Evolutionary conservation across 2,329 filamentous ascomycete species (phyloP), one percentile per base, ranked within the genome.

Genomic region (Stachybotrys echinatus): DNA sequence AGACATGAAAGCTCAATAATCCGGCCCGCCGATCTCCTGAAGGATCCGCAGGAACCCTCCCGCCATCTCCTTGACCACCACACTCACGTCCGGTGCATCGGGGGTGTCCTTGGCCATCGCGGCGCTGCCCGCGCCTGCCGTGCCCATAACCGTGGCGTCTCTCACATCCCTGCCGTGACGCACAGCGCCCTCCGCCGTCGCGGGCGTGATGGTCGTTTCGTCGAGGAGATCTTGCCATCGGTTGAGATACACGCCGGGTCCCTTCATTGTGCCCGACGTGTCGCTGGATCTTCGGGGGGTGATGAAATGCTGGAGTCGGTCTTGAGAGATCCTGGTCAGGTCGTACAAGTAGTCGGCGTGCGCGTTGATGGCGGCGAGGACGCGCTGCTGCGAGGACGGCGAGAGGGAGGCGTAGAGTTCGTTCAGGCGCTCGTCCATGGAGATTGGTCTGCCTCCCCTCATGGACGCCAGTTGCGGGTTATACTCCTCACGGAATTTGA

Each of bases 201-300:
- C 75, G 0, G 88, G 86, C 2, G 85, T 87, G 53, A 92, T 83
- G 43, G 76, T 65, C 0, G 88, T 88, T n/a, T 76, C 71, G 61
- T 91, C 84, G 3, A 92, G 72, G 6, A 91, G 71, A 1, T 79
- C 72, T 62, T 90, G 85, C 88, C 88, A 92, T 46, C 83, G 77
- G 2, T 80, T 75, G 21, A 91, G 77, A 61, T 87, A 92, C 44
- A 87, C 80, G 2, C 88, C 88, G 0, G 88, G 87, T 0, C 87
- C 87, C 21, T 74, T 75, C 48, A 77, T 58, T 47, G 51, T 77
- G 34, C 70, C 47, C n/a, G n/a, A n/a, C 3, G 54, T 50, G 23
- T 58, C 56, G n/a, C n/a, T n/a, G n/a, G n/a, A n/a, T n/a, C n/a
- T n/a, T n/a, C n/a, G n/a, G n/a, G n/a, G n/a, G n/a, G n/a, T n/a